Base-by-base conservation (phyloP, 2,329 filamentous ascomycete genomes). In the Penicillium hesseltinei region DNA sequence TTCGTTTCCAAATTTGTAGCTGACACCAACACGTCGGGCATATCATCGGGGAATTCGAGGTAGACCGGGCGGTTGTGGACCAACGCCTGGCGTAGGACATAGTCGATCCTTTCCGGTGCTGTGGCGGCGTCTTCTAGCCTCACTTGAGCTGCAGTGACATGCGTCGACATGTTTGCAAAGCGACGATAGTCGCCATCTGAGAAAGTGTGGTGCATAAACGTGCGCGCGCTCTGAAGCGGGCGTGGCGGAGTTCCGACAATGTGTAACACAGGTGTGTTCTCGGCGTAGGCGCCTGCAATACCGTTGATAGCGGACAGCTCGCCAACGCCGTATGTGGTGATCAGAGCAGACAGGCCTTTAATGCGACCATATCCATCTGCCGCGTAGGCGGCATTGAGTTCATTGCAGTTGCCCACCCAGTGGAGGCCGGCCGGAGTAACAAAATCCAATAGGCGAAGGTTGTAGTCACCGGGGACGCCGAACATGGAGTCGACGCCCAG, bases 381-480 rank as follows among this genome's bases (percentile, higher is more conserved):
- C 2, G 71, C 70, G 42, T 73, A 72, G 17, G 86, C 85, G 45
- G 88, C 88, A 70, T 90, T 90, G 57, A 90, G 81, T 72, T 90
- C 88, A 68, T 90, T 90, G 63, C 85, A 84, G 70, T 86, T 90
- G 56, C 76, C 77, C 40, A 88, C 83, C 86, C 86, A 89, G 66
- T 81, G 80, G 38, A 90, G 74, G 6, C 80, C 82, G 47, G 78
- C 77, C 36, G 82, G 78, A 25, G 81, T 78, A 43, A 90, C 75
- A 70, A 88, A 88, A 71, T 90, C 88, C 25, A 90, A 79, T 9
- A 86, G 81, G 17, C 84, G 80, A 55, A 90, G 78, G 71, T 90
- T 90, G 75, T 87, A 90, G 73, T 90, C 88, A n/a, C 73, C 87
- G 4, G 88, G 87, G n/a, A 90, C 75, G 45, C 87, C 87, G 64